Percentiles rank a stretch among this genome's conserved stretches.
Conservation (phyloP, 1,284 basidiomycete species). For the Anthracocystis walkeri region DNA sequence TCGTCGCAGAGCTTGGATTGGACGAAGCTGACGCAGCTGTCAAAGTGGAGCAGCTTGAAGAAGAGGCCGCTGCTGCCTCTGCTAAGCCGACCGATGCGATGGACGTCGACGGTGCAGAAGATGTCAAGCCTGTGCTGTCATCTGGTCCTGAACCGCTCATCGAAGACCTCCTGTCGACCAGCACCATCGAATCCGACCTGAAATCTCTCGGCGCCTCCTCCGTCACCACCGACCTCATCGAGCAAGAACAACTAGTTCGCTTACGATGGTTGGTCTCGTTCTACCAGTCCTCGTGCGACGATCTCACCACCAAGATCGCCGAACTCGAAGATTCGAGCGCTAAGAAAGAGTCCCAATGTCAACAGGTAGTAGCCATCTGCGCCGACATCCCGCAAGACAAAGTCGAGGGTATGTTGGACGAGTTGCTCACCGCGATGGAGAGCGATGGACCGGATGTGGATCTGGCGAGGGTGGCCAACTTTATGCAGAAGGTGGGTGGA, state of each 20-base stretch:
- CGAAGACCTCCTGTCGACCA: slow-evolving; percentile 5
- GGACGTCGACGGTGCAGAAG: slow-evolving; percentile 35
- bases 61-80: slow-evolving; percentile 7
- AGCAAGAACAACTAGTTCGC: slow-evolving; percentile 47
- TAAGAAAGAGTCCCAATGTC: slow-evolving; percentile 85
- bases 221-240: neutral
- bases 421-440: slow-evolving; percentile 87
- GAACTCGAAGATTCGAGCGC: slow-evolving; percentile 83
- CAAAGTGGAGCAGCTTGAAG: slow-evolving; percentile 20
- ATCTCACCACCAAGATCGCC: slow-evolving; percentile 78
- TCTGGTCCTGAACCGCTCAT: slow-evolving; percentile 13
- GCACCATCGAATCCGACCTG: slow-evolving; percentile 14
- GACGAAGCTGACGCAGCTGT: slow-evolving; percentile 16
- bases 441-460: slow-evolving; percentile 84
- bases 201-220: slow-evolving; percentile 4
- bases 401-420: slow-evolving; percentile 91
- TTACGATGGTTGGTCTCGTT: slow-evolving; percentile 50
- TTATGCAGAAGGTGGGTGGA: slow-evolving; percentile 75
- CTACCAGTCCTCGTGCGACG: slow-evolving; percentile 14
- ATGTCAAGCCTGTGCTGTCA: slow-evolving; percentile 14
- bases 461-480: slow-evolving; percentile 84
- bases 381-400: slow-evolving; percentile 87
- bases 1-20: slow-evolving; percentile 74
- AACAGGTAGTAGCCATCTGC: slow-evolving; percentile 89
- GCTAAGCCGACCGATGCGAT: slow-evolving; percentile 21